Evolutionary conservation across 257 asterid species (phyloP).

Genomic region (Scutellaria barbata): DNA sequence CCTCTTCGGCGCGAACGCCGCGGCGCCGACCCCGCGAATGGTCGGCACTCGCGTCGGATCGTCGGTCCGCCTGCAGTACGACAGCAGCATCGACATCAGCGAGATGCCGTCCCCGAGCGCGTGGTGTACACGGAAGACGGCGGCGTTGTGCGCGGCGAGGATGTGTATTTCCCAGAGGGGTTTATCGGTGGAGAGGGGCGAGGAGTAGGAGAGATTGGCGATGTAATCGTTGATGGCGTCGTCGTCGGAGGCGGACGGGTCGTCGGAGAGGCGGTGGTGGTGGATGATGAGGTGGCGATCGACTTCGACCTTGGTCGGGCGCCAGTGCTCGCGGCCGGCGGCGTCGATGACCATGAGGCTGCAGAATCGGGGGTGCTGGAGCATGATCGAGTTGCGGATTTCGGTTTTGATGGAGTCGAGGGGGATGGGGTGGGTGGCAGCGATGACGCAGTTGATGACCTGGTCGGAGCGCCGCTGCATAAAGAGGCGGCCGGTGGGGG

Average conservation of each 20-base stretch:
- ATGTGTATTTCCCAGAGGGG: slow-evolving; percentile 83
- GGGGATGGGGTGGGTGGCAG: slow-evolving; percentile 44
- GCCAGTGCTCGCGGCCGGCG: slow-evolving; percentile 69
- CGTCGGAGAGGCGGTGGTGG: slow-evolving; percentile 39
- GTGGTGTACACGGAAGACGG: slow-evolving; percentile 72
- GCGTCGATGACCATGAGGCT: slow-evolving; percentile 67
- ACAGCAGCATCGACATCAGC: slow-evolving; percentile 60
- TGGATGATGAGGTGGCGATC: slow-evolving; percentile 62
- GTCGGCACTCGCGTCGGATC: slow-evolving; percentile 53
- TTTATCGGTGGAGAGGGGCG: slow-evolving; percentile 60
- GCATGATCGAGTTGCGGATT: slow-evolving; percentile 48
- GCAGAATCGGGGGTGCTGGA: slow-evolving; percentile 70
- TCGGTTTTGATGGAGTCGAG: slow-evolving; percentile 47
- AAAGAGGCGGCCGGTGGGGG: slow-evolving; percentile 78
- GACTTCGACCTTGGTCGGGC: slow-evolving; percentile 52
- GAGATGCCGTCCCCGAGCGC: slow-evolving; percentile 87
- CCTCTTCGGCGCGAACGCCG: slow-evolving; percentile 22
- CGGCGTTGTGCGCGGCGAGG: slow-evolving; percentile 58
- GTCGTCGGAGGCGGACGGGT: slow-evolving; percentile 45
- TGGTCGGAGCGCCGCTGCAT: slow-evolving; percentile 53
- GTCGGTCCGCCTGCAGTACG: slow-evolving; percentile 56
- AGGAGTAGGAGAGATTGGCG: slow-evolving; percentile 56
- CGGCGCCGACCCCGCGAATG: slow-evolving; percentile 34
- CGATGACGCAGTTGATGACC: slow-evolving; percentile 58
- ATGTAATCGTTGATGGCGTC: slow-evolving; percentile 66